These are phyloP conservation scores for Rhizopogon rudus DNA, from an alignment of 768 basidiomycete species.

Conservation along the genomic window DNA sequence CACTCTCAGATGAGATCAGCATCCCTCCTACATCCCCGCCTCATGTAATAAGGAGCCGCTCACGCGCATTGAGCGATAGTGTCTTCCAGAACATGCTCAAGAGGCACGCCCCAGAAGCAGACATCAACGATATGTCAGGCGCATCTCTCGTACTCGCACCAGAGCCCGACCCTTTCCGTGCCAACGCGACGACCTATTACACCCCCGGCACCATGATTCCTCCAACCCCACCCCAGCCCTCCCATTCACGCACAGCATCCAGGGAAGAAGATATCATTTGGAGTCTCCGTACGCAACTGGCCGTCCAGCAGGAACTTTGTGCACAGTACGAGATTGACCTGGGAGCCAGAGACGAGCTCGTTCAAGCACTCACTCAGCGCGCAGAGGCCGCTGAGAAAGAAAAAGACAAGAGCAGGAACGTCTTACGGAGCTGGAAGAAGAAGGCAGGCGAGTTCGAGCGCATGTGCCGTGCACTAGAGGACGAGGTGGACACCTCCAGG, in stretches of 20 bases:
- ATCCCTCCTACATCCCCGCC: slow-evolving; percentile 19
- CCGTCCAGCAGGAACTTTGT: slow-evolving; percentile 70
- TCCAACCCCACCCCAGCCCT: slow-evolving; percentile 50
- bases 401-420: slow-evolving; percentile 50
- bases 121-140: slow-evolving; percentile 55
- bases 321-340: slow-evolving; percentile 76
- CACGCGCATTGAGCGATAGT: slow-evolving; percentile 59
- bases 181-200: slow-evolving; percentile 71
- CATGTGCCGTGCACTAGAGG: slow-evolving; percentile 64
- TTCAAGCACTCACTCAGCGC: slow-evolving; percentile 52
- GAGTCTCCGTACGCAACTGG: slow-evolving; percentile 69
- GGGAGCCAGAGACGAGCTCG: slow-evolving; percentile 66
- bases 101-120: slow-evolving; percentile 44
- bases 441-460: slow-evolving; percentile 72
- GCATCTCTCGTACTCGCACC: slow-evolving; percentile 43
- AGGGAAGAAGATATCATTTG: slow-evolving; percentile 69
- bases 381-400: slow-evolving; percentile 56
- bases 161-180: slow-evolving; percentile 72
- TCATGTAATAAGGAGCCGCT: slow-evolving; percentile 33
- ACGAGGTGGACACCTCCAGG: slow-evolving; percentile 82
- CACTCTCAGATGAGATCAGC: slow-evolving; percentile 42
- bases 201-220: slow-evolving; percentile 72
- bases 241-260: slow-evolving; percentile 56
- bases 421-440: slow-evolving; percentile 65
- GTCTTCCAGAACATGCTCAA: slow-evolving; percentile 54